Base-by-base conservation (phyloP, 2,329 filamentous ascomycete species). In the Colletotrichum sp. region DNA sequence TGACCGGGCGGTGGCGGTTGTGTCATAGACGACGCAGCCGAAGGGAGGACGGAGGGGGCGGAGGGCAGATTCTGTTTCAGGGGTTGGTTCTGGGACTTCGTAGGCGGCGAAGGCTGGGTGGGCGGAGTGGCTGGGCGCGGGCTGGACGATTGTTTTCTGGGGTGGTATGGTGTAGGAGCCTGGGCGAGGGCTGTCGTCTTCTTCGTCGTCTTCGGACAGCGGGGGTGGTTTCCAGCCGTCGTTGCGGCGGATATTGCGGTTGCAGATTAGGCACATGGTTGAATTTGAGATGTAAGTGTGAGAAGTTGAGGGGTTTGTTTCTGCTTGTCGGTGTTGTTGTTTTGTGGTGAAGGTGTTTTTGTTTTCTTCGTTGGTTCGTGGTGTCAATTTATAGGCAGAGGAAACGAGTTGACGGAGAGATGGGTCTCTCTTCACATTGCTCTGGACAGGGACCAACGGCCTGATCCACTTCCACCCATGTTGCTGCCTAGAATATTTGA, bases 51-150 rank as follows among this genome's bases (percentile, higher is more conserved):
- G 61, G 12, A 34, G 27, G 1, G n/a, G 34, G 1, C 34, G 61
- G 34, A 67, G 13, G 22, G 9, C 15, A 30, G 48, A 3, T 16
- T 71, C 48, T 6, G 30, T 13, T 5, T 71, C 69, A 18, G 32
- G 61, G 8, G 48, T 52, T 15, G 6, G 5, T 4, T 7, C 25
- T 2, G 16, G 28, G 18, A 66, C 52, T 8, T 22, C 6, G 25
- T 52, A 60, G 5, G 69, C 69, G 6, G 61, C 61, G 15, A 71
- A 60, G 30, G 13, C 48, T 13, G 61, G 60, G 27, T 52, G 48
- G 28, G 66, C 52, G 36, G 36, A 39, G 27, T 66, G 61, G 36
- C 70, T 67, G 8, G 70, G 61, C 10, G 70, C 62, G 13, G 52
- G 52, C 9, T 67, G 62, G n/a, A 52, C 52, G n/a, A 61, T 5